These are phyloP conservation scores for Talaromyces funiculosus DNA, from an alignment of 2,329 filamentous ascomycete genomes.

Conservation along the genomic window DNA sequence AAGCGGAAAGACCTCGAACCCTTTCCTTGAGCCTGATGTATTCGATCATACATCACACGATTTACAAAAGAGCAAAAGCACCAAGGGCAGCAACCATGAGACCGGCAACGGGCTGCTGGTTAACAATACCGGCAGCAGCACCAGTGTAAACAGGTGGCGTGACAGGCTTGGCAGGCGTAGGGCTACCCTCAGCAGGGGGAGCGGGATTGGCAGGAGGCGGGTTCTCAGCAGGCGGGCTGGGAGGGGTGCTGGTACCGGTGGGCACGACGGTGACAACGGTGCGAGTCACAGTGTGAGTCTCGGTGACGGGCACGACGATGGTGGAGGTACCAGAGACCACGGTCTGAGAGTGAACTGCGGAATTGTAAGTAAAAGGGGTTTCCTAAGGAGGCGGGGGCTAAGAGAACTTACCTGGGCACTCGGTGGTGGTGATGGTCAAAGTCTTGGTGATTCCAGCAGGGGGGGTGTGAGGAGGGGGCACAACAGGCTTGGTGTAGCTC, in stretches of 20 bases:
- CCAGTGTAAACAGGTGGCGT: slow-evolving; percentile 25
- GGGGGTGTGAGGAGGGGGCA: slow-evolving; percentile 20
- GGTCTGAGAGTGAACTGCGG: slow-evolving; percentile 5
- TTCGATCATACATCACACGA: neutral
- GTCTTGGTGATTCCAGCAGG: slow-evolving; percentile 17
- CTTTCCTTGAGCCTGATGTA: neutral
- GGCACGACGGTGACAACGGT: slow-evolving; percentile 15
- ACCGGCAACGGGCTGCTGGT: slow-evolving; percentile 31
- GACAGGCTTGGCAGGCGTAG: neutral
- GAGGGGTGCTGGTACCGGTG: neutral
- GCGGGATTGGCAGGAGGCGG: neutral
- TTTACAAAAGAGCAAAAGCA: slow-evolving; percentile 36
- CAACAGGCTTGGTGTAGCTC: slow-evolving; percentile 17
- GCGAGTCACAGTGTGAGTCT: slow-evolving; percentile 11
- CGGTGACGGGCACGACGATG: slow-evolving; percentile 14
- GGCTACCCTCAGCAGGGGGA: neutral
- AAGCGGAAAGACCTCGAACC: neutral
- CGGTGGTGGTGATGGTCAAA: slow-evolving; percentile 30
- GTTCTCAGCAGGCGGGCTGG: neutral
- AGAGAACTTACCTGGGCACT: slow-evolving; percentile 26
- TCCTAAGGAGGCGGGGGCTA: neutral
- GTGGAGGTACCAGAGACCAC: slow-evolving; percentile 15
- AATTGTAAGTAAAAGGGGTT: neutral
- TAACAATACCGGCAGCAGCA: slow-evolving; percentile 24
- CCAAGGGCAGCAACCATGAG: slow-evolving; percentile 34